phyloP scores from a whole-genome alignment of 2,329 filamentous ascomycete species.

The Fusarium illudens region DNA sequence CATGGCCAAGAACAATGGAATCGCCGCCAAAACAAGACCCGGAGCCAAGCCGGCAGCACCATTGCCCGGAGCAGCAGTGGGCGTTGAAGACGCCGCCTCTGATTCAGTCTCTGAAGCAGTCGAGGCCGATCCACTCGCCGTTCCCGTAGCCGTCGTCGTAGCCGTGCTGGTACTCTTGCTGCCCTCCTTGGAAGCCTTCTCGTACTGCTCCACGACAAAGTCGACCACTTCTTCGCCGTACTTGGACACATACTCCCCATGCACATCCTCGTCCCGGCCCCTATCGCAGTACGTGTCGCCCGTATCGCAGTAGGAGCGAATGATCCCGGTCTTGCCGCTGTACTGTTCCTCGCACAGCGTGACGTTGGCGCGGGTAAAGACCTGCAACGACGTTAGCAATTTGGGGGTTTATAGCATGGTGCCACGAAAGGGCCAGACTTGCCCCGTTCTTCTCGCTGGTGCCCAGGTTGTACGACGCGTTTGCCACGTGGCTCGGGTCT shows the following conservation, averaged over 20 bases:
- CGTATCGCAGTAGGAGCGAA: conserved; percentile 53
- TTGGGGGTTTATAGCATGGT: not conserved
- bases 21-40: conserved; percentile 2
- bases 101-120: not conserved
- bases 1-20: conserved; percentile 13
- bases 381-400: conserved; percentile 38
- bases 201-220: conserved; percentile 48
- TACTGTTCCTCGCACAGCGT: conserved; percentile 48
- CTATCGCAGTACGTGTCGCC: conserved; percentile 53
- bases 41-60: conserved; percentile 20
- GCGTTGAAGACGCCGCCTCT: not conserved
- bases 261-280: conserved; percentile 44
- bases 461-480: conserved; percentile 48
- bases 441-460: conserved; percentile 51
- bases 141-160: conserved; percentile 1
- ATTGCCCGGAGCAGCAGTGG: conserved; percentile 16
- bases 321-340: conserved; percentile 39
- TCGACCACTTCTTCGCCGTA: conserved; percentile 49
- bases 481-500: conserved; percentile 52
- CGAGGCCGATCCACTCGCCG: conserved; percentile 7
- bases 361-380: conserved; percentile 49
- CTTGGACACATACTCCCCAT: conserved; percentile 48
- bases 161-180: conserved; percentile 3
- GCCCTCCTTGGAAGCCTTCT: conserved; percentile 27
- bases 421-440: conserved; percentile 25